A percentile compares a stretch with the other conserved stretches of the same genome.
Conservation (phyloP, 345 rosid species). For the Gossypioides kirkii region DNA sequence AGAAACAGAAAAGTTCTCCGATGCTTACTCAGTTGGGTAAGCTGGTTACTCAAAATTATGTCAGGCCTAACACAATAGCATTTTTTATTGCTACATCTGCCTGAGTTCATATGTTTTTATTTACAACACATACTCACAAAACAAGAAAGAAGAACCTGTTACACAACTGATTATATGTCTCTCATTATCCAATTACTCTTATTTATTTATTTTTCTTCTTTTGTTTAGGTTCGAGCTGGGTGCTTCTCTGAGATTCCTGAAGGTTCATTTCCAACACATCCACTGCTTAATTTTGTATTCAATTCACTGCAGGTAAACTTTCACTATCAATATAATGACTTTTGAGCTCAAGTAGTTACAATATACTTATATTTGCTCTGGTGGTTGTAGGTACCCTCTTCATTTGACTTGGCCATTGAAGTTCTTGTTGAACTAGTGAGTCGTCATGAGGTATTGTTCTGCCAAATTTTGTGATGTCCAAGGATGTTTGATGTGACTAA, state of each 20-base stretch:
- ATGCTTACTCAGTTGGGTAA: slow-evolving; percentile 96
- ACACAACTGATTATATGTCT: neutral
- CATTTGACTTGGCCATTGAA: slow-evolving; percentile 84
- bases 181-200: neutral
- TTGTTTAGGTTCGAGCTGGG: slow-evolving; percentile 78
- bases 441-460: slow-evolving; percentile 63
- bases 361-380: slow-evolving; percentile 10
- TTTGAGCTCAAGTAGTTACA: slow-evolving; percentile 4
- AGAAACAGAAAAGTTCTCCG: slow-evolving; percentile 74
- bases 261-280: slow-evolving; percentile 66
- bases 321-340: slow-evolving; percentile 6
- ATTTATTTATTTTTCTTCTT: neutral
- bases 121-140: neutral
- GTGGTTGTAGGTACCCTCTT: slow-evolving; percentile 54
- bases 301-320: slow-evolving; percentile 66
- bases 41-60: slow-evolving; percentile 20
- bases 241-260: slow-evolving; percentile 88
- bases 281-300: slow-evolving; percentile 76
- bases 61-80: neutral
- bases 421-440: slow-evolving; percentile 88
- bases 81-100: neutral
- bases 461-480: neutral
- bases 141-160: neutral
- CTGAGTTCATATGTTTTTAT: neutral
- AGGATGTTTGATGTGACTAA: neutral